phyloP scores from a whole-genome alignment of 345 rosid genomes.

The Populus davidiana region DNA sequence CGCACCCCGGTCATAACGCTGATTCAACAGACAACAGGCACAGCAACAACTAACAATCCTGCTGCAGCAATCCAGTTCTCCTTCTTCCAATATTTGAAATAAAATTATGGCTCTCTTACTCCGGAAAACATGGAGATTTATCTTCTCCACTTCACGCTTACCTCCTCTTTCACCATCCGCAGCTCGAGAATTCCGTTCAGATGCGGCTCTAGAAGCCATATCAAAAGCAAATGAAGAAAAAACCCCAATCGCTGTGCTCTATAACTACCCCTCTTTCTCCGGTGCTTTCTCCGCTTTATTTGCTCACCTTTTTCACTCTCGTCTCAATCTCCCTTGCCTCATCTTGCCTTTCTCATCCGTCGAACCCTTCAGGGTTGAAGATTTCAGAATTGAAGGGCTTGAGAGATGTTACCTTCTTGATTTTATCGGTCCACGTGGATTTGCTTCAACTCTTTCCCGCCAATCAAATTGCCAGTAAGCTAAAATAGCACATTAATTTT shows the following conservation, averaged over 20 bases:
- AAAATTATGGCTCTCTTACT: slow-evolving; percentile 9
- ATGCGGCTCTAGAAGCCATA: slow-evolving; percentile 72
- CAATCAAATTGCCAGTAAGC: slow-evolving; percentile 59
- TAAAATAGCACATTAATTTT: background rate
- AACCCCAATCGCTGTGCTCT: slow-evolving; percentile 53
- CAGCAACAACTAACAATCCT: background rate
- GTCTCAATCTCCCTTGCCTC: slow-evolving; percentile 57
- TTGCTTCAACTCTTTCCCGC: slow-evolving; percentile 33
- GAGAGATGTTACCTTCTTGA: slow-evolving; percentile 70
- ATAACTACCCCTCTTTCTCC: slow-evolving; percentile 85
- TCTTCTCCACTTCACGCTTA: background rate
- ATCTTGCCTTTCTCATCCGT: slow-evolving; percentile 74
- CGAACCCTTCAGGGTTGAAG: slow-evolving; percentile 61
- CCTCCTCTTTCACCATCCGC: slow-evolving; percentile 4
- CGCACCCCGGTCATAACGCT: background rate
- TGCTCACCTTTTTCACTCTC: slow-evolving; percentile 75
- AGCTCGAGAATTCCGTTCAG: slow-evolving; percentile 60
- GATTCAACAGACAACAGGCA: background rate
- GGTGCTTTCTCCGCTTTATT: slow-evolving; percentile 84
- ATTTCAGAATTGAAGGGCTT: slow-evolving; percentile 46
- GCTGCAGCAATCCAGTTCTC: background rate
- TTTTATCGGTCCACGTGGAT: slow-evolving; percentile 57
- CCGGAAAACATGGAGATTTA: slow-evolving; percentile 1
- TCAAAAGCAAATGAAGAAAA: slow-evolving; percentile 53
- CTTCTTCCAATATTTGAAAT: background rate